Base-by-base conservation (phyloP, 148 eudicot genomes). In the Cornus florida region DNA sequence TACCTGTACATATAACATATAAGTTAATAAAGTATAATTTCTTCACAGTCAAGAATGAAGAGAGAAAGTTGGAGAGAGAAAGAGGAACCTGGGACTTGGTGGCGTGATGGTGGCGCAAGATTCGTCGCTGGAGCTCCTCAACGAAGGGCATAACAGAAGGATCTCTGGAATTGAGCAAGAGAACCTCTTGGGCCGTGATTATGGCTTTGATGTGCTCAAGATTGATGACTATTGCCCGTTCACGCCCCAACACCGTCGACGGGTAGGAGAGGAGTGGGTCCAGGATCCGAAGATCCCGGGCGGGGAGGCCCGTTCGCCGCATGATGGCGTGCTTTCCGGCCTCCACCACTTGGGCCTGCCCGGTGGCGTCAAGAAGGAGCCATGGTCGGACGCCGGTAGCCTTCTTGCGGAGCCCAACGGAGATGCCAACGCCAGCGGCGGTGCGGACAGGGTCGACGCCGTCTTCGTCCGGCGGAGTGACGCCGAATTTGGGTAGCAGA, bases 131-230 rank as follows among this genome's bases (percentile, higher is more conserved):
- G 60, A 96, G 90, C 81, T 93, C 97, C 71, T 92, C 97, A 57
- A 93, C 97, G 64, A 96, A 93, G 12, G 99, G 98, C 64, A 75
- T 79, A 56, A 96, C 98, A 38, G 94, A 88, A 46, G 99, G 99
- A 77, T 96, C 99, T 50, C 86, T 90, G 22, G 95, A 91, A 85
- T 96, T 96, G 32, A 93, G 83, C 85, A 96, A 75, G 69, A 96
- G 79, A 20, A 93, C 98, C 78, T 95, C 99, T 43, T 96, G 98
- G 7, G 97, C 95, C 11, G 99, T 96, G 53, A 96, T 93, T 0
- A 96, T 96, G 0, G 99, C 99, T 75, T 95, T 96, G 4, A 96
- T 93, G 77, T 96, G 99, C 86, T 96, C 98, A 80, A 96, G 77
- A 78, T 96, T 96, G 73, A 96, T 96, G 10, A 96, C 99, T 14